A percentile compares a stretch with the other conserved stretches of the same genome.
phyloP scores from a whole-genome alignment of 495 filamentous ascomycete genomes.

The Tuber microsphaerosporum region DNA sequence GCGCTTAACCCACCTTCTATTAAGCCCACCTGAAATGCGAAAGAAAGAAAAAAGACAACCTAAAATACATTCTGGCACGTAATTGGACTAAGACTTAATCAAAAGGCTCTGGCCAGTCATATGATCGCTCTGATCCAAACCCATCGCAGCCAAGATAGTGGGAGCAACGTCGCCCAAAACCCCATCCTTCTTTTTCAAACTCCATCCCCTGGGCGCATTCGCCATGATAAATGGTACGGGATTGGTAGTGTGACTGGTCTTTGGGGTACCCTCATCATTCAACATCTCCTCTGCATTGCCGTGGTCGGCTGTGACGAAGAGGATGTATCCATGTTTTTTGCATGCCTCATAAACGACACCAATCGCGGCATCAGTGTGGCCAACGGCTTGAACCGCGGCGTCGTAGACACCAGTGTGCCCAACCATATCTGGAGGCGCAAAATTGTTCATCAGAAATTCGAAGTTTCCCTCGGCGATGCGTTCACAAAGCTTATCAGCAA shows the following conservation, averaged over 20 bases:
- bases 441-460: constrained; percentile 99
- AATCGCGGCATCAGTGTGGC: constrained; percentile 86
- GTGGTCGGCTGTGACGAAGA: constrained; percentile 94
- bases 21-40: not conserved
- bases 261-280: constrained; percentile 85
- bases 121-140: constrained; percentile 76
- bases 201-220: constrained; percentile 86
- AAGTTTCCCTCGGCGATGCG: constrained; percentile 72
- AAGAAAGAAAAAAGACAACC: not conserved
- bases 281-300: constrained; percentile 99
- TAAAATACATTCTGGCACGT: not conserved
- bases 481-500: constrained; percentile 79
- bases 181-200: constrained; percentile 72
- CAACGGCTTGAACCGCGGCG: constrained; percentile 80
- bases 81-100: constrained; percentile 54
- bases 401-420: constrained; percentile 96
- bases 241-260: constrained; percentile 96
- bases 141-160: constrained; percentile 84
- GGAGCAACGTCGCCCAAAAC: constrained; percentile 95
- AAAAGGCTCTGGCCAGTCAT: constrained; percentile 84
- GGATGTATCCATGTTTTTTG: constrained; percentile 81
- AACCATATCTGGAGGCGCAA: constrained; percentile 98
- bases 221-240: constrained; percentile 97
- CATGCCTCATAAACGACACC: constrained; percentile 83
- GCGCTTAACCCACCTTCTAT: not conserved